A percentile compares a stretch with the other conserved stretches of the same genome.
Evolutionary conservation across 192 early-diverging fungal species (phyloP).

Genomic region (Coemansia guatemalensis): DNA sequence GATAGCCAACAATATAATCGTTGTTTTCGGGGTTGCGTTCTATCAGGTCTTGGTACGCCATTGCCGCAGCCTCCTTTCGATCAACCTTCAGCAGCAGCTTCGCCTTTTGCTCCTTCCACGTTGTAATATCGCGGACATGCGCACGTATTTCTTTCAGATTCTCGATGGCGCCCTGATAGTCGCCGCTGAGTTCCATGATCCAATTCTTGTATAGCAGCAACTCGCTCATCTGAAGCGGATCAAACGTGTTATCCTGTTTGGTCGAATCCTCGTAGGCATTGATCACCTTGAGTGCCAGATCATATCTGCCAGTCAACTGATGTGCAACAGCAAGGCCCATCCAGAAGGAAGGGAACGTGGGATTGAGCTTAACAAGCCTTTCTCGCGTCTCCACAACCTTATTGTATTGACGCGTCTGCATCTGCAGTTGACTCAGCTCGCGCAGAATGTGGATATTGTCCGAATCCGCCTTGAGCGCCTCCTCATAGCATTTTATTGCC

Average conservation of each 20-base stretch:
- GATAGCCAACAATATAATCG: slow-evolving; percentile 68
- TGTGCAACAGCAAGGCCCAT: slow-evolving; percentile 82
- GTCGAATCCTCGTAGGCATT: slow-evolving; percentile 55
- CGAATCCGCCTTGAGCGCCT: slow-evolving; percentile 83
- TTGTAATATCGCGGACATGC: slow-evolving; percentile 71
- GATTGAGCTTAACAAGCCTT: slow-evolving; percentile 67
- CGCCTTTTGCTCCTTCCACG: slow-evolving; percentile 76
- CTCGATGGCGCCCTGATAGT: slow-evolving; percentile 72
- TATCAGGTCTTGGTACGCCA: slow-evolving; percentile 73
- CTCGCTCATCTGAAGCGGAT: slow-evolving; percentile 76
- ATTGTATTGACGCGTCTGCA: slow-evolving; percentile 85
- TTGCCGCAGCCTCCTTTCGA: slow-evolving; percentile 69
- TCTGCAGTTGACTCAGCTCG: slow-evolving; percentile 84
- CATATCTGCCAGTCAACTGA: slow-evolving; percentile 74
- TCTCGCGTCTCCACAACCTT: slow-evolving; percentile 71
- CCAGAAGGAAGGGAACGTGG: slow-evolving; percentile 72
- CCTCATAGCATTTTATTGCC: slow-evolving; percentile 86
- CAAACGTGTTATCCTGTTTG: slow-evolving; percentile 32
- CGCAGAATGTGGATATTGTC: slow-evolving; percentile 91
- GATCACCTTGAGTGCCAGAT: slow-evolving; percentile 73
- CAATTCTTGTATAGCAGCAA: slow-evolving; percentile 83
- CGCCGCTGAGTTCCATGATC: slow-evolving; percentile 81
- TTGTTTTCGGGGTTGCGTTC: slow-evolving; percentile 80
- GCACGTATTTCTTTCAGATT: slow-evolving; percentile 72
- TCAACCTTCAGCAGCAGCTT: slow-evolving; percentile 64